Base-by-base conservation (phyloP, 2,329 filamentous ascomycete genomes). In the Cytospora leucostoma region DNA sequence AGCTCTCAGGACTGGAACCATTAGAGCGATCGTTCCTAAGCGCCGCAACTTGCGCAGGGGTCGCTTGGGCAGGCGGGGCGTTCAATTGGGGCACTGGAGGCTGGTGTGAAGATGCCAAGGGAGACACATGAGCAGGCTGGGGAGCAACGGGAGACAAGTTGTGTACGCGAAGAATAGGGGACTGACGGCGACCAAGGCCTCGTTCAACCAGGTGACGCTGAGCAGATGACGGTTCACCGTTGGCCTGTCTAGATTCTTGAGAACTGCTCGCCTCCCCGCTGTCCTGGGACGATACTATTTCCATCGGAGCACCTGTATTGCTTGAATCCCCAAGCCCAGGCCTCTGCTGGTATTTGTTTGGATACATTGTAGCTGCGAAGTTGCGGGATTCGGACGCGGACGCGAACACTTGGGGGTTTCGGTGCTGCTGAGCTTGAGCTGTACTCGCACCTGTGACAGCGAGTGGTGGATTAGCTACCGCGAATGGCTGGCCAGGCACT, bases 111-210 rank as follows among this genome's bases (percentile, higher is more conserved):
- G 78, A 75, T 69, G 83, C 78, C 76, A 88, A 72, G 67, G 83
- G 79, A 73, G 89, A 82, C 67, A 86, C 86, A 71, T 91, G 88
- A 56, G 88, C 87, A 59, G 91, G 90, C 71, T 91, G 90, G 33
- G 91, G 90, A 58, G 91, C 91, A 71, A 89, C 78, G 50, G 89
- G 89, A 40, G 87, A 88, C 57, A 88, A 84, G 70, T 93, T 88
- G 72, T 93, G 89, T 69, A 87, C 88, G 71, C 87, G 86, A 69
- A 93, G 81, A 63, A 93, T 78, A 59, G 87, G 86, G 66, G 89
- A 83, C 58, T 84, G 77, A 68, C 74, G 79, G 69, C 72, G 75
- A 67, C 70, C 78, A 71, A 72, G 75, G 71, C 71, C 72, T 68
- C 74, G 73, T 72, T 71, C 78, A 70, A 74, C 71, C 64, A 75